Percentiles rank a stretch among this genome's conserved stretches.
phyloP scores from a whole-genome alignment of 2,329 filamentous ascomycete species.

The Grosmannia clavigera region DNA sequence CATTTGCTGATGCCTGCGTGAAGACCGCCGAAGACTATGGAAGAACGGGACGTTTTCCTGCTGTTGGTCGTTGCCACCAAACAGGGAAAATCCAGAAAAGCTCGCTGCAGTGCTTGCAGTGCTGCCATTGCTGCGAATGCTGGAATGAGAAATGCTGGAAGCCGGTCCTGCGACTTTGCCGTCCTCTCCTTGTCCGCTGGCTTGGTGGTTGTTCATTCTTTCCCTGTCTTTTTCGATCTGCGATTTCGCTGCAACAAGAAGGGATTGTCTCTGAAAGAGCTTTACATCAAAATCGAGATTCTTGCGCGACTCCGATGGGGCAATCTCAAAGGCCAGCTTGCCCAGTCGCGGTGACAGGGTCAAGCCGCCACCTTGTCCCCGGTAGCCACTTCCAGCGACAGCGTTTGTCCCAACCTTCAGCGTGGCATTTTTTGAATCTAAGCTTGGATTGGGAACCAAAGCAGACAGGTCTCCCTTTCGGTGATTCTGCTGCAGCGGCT shows the following conservation, averaged over 20 bases:
- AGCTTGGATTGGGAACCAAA: background rate
- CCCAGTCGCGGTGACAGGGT: conserved; percentile 6
- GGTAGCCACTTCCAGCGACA: background rate
- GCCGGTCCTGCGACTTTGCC: background rate
- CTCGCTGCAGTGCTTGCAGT: background rate
- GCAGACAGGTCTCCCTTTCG: background rate
- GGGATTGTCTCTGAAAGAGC: conserved; percentile 11
- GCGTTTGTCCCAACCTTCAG: background rate
- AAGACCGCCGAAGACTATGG: background rate
- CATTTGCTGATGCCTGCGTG: background rate
- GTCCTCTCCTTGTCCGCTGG: background rate
- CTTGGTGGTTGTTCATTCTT: background rate
- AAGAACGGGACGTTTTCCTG: background rate
- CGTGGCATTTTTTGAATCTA: no score
- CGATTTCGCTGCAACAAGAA: conserved; percentile 9
- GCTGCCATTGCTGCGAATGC: conserved; percentile 1
- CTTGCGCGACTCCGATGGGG: conserved; percentile 8
- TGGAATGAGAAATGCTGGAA: conserved; percentile 1
- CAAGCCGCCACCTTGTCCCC: background rate
- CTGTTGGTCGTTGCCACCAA: background rate
- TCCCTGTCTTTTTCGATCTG: conserved; percentile 6
- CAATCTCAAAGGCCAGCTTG: conserved; percentile 10
- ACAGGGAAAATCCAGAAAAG: background rate
- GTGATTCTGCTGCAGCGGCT: background rate
- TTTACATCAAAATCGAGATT: conserved; percentile 10